Base-by-base conservation (phyloP, 2,329 filamentous ascomycete species). In the Fusarium cicatricum region DNA sequence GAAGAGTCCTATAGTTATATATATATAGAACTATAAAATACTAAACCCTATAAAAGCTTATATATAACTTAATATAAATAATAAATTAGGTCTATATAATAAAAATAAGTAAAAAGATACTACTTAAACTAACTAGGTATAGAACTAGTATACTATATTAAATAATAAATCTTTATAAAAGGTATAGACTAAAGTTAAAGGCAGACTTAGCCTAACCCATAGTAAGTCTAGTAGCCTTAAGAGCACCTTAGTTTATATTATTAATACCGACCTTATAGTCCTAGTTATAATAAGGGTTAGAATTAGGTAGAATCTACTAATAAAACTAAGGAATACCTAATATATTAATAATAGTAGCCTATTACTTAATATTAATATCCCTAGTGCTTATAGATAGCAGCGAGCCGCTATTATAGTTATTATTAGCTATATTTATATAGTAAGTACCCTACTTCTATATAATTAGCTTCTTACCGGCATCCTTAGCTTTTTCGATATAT, bases 281-380 rank as follows among this genome's bases (percentile, higher is more conserved):
- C 66, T 66, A 72, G 3, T 45, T 69, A 3, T 62, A 16, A 14
- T 72, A 69, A 3, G 71, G 70, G 29, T 72, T 69, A 9, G 34
- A 47, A 40, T 73, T 74, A 0, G 70, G 71, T 1, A 74, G 42
- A 28, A 73, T 71, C 64, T 73, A 69, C 72, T 70, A 73, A 47
- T 74, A 73, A 32, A 72, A 65, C 70, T 66, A 72, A 2, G 70
- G 72, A 26, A 73, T 69, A 5, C 70, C 72, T 11, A 66, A 65
- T 5, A 57, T 55, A 17, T 60, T 58, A n/a, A 74, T 71, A 12
- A 43, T 54, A 4, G 50, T 54, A 4, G 70, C 71, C 66, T 67
- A 73, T 1, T 45, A 52, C 37, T 54, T 55, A 26, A 73, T 72
- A 23, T 71, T 71, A n/a, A 28, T 23, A 26, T 72, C 68, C 10